Evolutionary conservation across 169 alveolate genomes (phyloP), one percentile per base, ranked within the genome.

Genomic region (Plasmodium adleri): DNA sequence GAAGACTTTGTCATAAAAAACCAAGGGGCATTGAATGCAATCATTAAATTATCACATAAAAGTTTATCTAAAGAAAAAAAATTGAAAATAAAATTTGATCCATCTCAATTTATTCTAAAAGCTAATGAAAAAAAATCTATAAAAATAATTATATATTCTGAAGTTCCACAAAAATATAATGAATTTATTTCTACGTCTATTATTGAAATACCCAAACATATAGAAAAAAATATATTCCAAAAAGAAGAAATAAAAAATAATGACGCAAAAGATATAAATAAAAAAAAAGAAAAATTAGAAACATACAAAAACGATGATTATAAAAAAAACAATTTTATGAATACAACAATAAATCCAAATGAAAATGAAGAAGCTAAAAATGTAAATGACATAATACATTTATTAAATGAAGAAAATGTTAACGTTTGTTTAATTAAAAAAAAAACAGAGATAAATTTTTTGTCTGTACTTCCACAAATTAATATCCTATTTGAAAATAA

Each of bases 401-500:
- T 54, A 62, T 67, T 80, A 28, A 80, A 80, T 22, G 59, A 80
- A 62, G 90, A 80, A 80, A 62, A 80, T 54, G 17, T 80, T 8
- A 66, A 80, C 52, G 76, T 68, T 12, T 24, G 85, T 67, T 80
- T 80, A 54, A 80, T 80, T 54, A 80, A 80, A 68, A 63, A 80
- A 80, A 66, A 72, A 43, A 56, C 59, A 24, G 24, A 80, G 32
- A 13, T 68, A 39, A 66, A 80, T 52, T 68, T 70, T 78, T 28
- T 80, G 56, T 70, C 74, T 59, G 90, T 80, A 5, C 43, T 80
- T 26, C 90, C 90, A 56, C 90, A 80, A 32, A 54, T 80, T 67
- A 50, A 60, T 49, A 80, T 80, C 45, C 50, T 80, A 13, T 80
- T 43, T 9, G 83, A 80, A 8, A 22, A 80, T 56, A 62, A 63